A percentile compares a stretch with the other conserved stretches of the same genome.
phyloP scores from a whole-genome alignment of 1,139 yeast species.

The Candida dubliniensis region DNA sequence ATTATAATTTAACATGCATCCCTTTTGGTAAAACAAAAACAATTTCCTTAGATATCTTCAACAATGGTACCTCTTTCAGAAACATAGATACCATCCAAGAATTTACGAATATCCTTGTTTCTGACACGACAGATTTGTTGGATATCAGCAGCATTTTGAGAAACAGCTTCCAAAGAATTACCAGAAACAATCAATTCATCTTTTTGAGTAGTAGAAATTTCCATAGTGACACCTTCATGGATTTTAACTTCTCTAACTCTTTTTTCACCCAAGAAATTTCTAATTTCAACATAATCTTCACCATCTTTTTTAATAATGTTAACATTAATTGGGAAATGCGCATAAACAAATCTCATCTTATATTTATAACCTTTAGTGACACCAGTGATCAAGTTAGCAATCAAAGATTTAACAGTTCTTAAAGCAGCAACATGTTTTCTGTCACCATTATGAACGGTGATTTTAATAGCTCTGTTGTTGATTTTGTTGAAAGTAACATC shows the following conservation, averaged over 20 bases:
- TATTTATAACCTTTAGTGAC: constrained; percentile 98
- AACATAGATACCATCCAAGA: constrained; percentile 99
- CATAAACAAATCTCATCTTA: constrained; percentile 99
- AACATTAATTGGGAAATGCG: constrained; percentile 99
- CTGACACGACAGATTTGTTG: constrained; percentile 99
- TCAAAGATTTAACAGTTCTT: constrained; percentile 96
- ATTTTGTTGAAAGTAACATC: constrained; percentile 89
- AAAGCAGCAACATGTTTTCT: constrained; percentile 99
- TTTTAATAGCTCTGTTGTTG: constrained; percentile 70
- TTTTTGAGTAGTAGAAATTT: constrained; percentile 81
- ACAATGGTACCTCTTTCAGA: constrained; percentile 91
- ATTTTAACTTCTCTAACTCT: constrained; percentile 85
- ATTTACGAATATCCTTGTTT: constrained; percentile 99
- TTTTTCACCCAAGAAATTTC: constrained; percentile 99
- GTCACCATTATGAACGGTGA: constrained; percentile 98
- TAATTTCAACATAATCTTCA: constrained; percentile 81
- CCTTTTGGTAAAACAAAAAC: neutral
- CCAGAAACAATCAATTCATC: constrained; percentile 92
- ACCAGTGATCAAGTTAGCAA: constrained; percentile 95
- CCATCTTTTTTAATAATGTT: constrained; percentile 80
- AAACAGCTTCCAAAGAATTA: constrained; percentile 97
- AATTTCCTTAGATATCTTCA: constrained; percentile 50
- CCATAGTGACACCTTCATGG: constrained; percentile 86
- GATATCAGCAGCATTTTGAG: constrained; percentile 97
- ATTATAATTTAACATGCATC: constrained; percentile 3